Evolutionary conservation across 1,284 basidiomycete genomes (phyloP), one percentile per base, ranked within the genome.

Genomic region (Anthracocystis walkeri): DNA sequence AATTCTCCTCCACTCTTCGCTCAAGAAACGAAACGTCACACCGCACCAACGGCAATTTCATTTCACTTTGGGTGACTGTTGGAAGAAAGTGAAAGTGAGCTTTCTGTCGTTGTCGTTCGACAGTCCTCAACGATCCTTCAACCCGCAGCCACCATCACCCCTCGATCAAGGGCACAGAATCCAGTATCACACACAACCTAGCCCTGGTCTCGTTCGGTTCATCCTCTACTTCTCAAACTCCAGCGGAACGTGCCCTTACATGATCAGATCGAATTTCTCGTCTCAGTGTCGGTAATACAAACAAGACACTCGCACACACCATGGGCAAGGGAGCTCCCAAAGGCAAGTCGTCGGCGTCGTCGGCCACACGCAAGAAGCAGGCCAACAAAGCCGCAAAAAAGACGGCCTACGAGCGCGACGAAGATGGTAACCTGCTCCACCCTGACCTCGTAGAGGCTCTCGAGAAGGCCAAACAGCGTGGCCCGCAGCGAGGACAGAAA

Each of bases 361-460:
- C 82, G 12, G 81, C 68, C 16, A 85, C 83, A 10, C 78, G 82
- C 54, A 85, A 85, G 69, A 85, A 85, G 76, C 78, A 85, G 57
- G 83, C 82, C 20, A 65, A 59, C 31, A 80, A 81, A 48, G 79
- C 80, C 11, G 79, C 80, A 20, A 81, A 76, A 45, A 82, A 79
- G 57, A 25, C 29, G 2, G 81, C 80, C 21, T 72, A 73, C 58
- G 78, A 77, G 38, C 60, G 68, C 23, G 71, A 70, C 16, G 60
- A 65, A 7, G 66, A 77, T 20, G 65, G 63, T 35, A 77, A 69
- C n/a, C 67, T 65, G 16, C 59, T 58, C 18, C 62, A 58, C 58
- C 69, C 65, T 21, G 51, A 62, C 12, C 61, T 71, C 14, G 58
- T 51, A 35, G 65, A 66, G 46, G 64, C 63, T 18, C 51, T 66